Percentiles rank a stretch among this genome's conserved stretches.
Evolutionary conservation across 257 asterid species (phyloP).

Genomic region (Parsonsia alboflavescens): DNA sequence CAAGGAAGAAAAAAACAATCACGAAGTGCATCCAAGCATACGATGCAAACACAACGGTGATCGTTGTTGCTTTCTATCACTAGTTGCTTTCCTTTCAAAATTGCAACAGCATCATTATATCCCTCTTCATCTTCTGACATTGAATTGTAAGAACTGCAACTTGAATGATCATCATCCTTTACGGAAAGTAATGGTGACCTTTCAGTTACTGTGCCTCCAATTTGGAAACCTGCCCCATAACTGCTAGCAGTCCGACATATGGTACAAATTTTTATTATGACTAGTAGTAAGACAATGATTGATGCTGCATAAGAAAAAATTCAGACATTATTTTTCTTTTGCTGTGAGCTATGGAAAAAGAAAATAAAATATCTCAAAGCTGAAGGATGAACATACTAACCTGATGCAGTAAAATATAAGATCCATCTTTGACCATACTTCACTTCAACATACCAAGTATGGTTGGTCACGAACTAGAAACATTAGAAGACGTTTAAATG

Average conservation of each 20-base stretch:
- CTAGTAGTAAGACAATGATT: constrained; percentile 14
- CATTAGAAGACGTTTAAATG: not conserved
- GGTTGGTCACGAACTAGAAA: constrained; percentile 13
- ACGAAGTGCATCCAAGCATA: constrained; percentile 20
- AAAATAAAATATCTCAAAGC: not conserved
- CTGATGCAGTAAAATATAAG: constrained; percentile 24
- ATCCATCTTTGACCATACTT: constrained; percentile 23
- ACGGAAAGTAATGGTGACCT: constrained; percentile 17
- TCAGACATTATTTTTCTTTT: not conserved
- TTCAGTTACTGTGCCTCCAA: constrained; percentile 8
- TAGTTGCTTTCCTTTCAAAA: constrained; percentile 9
- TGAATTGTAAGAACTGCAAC: constrained; percentile 18
- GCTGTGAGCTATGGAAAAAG: not conserved
- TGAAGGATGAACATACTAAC: not conserved
- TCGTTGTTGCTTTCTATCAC: constrained; percentile 12
- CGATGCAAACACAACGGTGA: constrained; percentile 8
- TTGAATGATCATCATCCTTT: constrained; percentile 24
- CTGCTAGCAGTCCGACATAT: constrained; percentile 8
- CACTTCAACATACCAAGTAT: constrained; percentile 14
- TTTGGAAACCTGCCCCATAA: constrained; percentile 10
- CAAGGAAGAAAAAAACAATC: constrained; percentile 28
- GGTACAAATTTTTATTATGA: constrained; percentile 1
- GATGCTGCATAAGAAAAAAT: constrained; percentile 13
- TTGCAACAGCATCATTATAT: constrained; percentile 2
- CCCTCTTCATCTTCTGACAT: constrained; percentile 21